Evolutionary conservation across 2,329 filamentous ascomycete species (phyloP).

Genomic region (Fusarium transvaalense): DNA sequence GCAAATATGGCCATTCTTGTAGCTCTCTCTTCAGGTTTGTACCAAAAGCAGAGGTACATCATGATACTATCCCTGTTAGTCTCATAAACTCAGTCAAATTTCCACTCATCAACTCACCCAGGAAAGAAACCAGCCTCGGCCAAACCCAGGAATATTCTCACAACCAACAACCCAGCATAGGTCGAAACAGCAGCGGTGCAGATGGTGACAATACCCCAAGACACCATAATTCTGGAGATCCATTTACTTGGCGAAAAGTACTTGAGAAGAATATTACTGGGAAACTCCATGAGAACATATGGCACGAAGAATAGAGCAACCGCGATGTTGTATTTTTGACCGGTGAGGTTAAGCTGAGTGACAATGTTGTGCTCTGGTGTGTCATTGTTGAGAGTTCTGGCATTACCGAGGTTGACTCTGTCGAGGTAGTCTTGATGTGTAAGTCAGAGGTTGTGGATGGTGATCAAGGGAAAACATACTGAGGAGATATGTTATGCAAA

Average conservation of each 20-base stretch:
- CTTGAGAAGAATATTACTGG: slow-evolving; percentile 53
- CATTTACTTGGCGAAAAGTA: slow-evolving; percentile 53
- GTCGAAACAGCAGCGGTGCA: slow-evolving; percentile 61
- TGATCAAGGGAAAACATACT: slow-evolving; percentile 33
- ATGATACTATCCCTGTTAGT: slow-evolving; percentile 53
- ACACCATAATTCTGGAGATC: slow-evolving; percentile 57
- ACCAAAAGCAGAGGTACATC: slow-evolving; percentile 73
- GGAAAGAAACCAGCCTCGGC: slow-evolving; percentile 66
- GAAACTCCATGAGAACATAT: slow-evolving; percentile 51
- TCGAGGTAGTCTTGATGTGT: slow-evolving; percentile 45
- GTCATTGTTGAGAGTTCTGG: slow-evolving; percentile 52
- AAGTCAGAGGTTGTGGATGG: neutral
- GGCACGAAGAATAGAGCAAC: slow-evolving; percentile 51
- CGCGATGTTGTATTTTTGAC: slow-evolving; percentile 51
- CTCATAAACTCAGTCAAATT: too few relatives aligned
- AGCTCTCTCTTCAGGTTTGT: slow-evolving; percentile 69
- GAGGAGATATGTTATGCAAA: slow-evolving; percentile 51
- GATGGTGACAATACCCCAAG: slow-evolving; percentile 64
- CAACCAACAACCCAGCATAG: slow-evolving; percentile 61
- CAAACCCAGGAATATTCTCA: slow-evolving; percentile 64
- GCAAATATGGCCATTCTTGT: slow-evolving; percentile 72
- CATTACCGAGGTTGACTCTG: slow-evolving; percentile 53
- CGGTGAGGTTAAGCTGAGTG: slow-evolving; percentile 48
- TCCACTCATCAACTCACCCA: slow-evolving; percentile 37
- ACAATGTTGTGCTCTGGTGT: slow-evolving; percentile 52